These are phyloP conservation scores for Bidens hawaiensis DNA, from an alignment of 140 eudicot genomes.

Conservation along the genomic window DNA sequence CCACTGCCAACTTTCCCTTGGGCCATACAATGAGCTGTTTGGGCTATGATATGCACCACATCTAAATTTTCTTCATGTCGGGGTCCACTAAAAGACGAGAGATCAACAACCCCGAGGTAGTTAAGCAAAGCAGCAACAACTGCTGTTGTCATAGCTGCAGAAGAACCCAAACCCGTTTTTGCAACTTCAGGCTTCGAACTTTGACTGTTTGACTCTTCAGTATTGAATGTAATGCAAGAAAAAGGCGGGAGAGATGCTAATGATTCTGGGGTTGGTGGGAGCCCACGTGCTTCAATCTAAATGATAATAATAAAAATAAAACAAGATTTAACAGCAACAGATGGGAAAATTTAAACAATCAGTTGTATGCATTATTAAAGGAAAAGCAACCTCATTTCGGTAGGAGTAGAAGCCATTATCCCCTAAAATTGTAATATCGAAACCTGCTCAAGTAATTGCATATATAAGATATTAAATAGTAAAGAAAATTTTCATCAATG, in stretches of 20 bases:
- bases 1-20: too few relatives aligned
- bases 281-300: slow-evolving; percentile 88
- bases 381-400: slow-evolving; percentile 73
- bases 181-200: slow-evolving; percentile 90
- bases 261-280: slow-evolving; percentile 74
- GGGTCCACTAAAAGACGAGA: slow-evolving; percentile 31
- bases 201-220: slow-evolving; percentile 44
- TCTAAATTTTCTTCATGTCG: slow-evolving; percentile 54
- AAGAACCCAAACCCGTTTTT: slow-evolving; percentile 93
- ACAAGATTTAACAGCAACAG: slow-evolving; percentile 2
- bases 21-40: too few relatives aligned
- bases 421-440: slow-evolving; percentile 88
- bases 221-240: slow-evolving; percentile 67
- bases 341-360: not conserved
- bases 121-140: slow-evolving; percentile 94
- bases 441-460: slow-evolving; percentile 62
- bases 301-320: not conserved
- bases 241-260: slow-evolving; percentile 76
- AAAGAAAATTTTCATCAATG: not conserved
- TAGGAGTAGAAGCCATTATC: slow-evolving; percentile 91
- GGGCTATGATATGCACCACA: too few relatives aligned
- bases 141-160: slow-evolving; percentile 97
- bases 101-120: slow-evolving; percentile 76
- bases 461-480: slow-evolving; percentile 20
- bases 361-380: not conserved